These are phyloP conservation scores for Cymbidium sinense DNA, from an alignment of 106 monocot genomes.

Conservation along the genomic window DNA sequence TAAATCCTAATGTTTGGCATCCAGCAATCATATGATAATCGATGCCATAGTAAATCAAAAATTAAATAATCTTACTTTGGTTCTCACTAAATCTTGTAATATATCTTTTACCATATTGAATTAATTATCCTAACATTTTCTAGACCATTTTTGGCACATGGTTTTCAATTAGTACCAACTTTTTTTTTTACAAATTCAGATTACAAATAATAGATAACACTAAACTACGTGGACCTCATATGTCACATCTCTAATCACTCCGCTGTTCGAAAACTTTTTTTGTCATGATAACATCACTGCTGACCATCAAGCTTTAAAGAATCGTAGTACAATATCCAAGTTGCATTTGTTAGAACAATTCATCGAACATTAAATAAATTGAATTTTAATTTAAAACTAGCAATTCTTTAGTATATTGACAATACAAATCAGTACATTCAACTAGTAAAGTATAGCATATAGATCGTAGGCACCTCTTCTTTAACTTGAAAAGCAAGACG, in stretches of 20 bases:
- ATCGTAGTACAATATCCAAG: background rate
- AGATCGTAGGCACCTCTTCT: conserved; percentile 17
- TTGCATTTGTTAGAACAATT: background rate
- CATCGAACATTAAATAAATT: background rate
- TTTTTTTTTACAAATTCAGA: background rate
- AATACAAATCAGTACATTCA: background rate
- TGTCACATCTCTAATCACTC: background rate
- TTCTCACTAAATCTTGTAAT: background rate
- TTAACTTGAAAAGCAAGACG: conserved; percentile 29
- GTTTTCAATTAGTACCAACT: background rate
- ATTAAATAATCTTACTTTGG: background rate
- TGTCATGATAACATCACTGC: background rate
- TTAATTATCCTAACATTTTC: background rate
- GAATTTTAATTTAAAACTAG: background rate
- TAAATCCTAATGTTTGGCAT: background rate
- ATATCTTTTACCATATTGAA: background rate
- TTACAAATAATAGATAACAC: no score
- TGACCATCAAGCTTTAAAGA: background rate
- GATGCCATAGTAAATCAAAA: no score
- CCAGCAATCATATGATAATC: background rate
- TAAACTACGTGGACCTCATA: background rate
- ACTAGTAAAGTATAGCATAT: conserved; percentile 3
- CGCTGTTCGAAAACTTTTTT: background rate
- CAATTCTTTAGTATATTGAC: background rate
- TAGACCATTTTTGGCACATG: background rate